Conservation (phyloP, 2,329 filamentous ascomycete genomes). For the Aureobasidium sp. region DNA sequence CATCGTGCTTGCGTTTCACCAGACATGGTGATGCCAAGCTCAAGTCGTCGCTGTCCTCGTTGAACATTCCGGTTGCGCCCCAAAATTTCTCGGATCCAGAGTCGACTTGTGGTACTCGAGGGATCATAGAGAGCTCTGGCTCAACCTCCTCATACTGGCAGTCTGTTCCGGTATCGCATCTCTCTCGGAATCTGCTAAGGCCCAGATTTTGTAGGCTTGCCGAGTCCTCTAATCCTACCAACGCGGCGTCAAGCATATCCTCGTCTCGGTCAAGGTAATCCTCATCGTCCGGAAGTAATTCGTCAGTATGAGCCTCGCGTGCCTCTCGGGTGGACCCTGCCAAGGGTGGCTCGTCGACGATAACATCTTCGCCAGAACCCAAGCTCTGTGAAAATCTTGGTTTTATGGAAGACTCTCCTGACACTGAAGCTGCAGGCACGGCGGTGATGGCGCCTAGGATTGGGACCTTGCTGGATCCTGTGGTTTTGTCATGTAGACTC, state of each 20-base stretch:
- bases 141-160: not conserved
- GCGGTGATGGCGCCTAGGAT: not conserved
- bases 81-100: not conserved
- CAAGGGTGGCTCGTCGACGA: not conserved
- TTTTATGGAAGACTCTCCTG: not conserved
- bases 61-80: not conserved
- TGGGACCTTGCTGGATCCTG: not conserved
- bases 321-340: not conserved
- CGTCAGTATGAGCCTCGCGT: not conserved
- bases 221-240: constrained; percentile 19
- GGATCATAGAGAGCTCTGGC: not conserved
- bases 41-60: not conserved
- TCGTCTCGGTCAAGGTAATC: constrained; percentile 17
- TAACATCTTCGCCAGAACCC: not conserved
- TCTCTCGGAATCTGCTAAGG: too few species aligned
- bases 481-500: constrained; percentile 2
- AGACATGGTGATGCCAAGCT: not conserved
- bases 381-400: not conserved
- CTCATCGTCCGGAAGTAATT: not conserved
- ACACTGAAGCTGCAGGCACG: not conserved
- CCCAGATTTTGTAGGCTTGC: not conserved
- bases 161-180: not conserved
- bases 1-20: constrained; percentile 1
- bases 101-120: not conserved
- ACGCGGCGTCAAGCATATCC: constrained; percentile 19